Evolutionary conservation across 2,329 filamentous ascomycete species (phyloP).

Genomic region (Claviceps pusilla): DNA sequence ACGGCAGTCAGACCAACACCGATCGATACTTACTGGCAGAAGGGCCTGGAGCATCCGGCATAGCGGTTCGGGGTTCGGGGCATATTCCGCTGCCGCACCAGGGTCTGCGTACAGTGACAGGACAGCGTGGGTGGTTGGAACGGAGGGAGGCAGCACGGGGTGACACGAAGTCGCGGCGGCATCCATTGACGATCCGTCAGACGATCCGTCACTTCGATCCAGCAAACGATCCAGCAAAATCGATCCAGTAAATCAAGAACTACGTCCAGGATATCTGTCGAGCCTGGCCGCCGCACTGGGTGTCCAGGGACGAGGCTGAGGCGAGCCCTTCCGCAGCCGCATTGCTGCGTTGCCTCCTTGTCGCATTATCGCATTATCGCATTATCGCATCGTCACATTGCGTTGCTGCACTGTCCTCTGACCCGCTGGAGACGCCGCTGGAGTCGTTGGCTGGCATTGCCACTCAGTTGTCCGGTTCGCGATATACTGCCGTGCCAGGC

Average conservation of each 20-base stretch:
- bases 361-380: too few species aligned
- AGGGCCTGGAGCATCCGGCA: not conserved
- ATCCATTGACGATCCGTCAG: not conserved
- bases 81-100: not conserved
- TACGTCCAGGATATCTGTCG: too few species aligned
- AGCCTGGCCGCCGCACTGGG: too few species aligned
- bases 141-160: not conserved
- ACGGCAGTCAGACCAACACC: not conserved
- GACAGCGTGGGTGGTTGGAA: not conserved
- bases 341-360: not conserved
- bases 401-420: not conserved
- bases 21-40: not conserved
- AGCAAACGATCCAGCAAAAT: not conserved
- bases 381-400: not conserved
- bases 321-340: not conserved
- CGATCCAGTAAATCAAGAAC: too few species aligned
- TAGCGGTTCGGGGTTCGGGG: not conserved
- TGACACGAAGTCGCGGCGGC: too few species aligned
- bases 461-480: not conserved
- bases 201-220: too few species aligned
- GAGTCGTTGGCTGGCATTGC: not conserved
- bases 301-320: not conserved
- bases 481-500: not conserved
- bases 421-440: not conserved
- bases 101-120: not conserved